Conservation (phyloP, 768 basidiomycete genomes). For the Psilocybe cyanescens region DNA sequence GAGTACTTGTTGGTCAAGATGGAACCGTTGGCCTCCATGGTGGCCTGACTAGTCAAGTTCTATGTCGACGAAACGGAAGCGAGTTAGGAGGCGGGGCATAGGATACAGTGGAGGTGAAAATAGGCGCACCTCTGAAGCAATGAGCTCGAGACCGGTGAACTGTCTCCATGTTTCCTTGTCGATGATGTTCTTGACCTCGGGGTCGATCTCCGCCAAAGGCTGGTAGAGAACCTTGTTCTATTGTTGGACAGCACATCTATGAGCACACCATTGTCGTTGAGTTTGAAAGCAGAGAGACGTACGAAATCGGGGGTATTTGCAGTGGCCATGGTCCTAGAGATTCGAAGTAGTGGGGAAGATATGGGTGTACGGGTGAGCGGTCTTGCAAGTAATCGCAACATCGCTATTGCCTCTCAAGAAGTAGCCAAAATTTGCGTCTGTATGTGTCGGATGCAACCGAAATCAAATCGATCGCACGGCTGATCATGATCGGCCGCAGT, state of each 20-base stretch:
- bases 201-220: conserved; percentile 89
- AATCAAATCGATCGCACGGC: conserved; percentile 10
- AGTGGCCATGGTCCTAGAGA: conserved; percentile 61
- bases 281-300: conserved; percentile 25
- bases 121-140: conserved; percentile 88
- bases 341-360: conserved; percentile 26
- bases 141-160: conserved; percentile 96
- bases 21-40: conserved; percentile 98
- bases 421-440: background rate
- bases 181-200: conserved; percentile 95
- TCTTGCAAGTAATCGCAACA: conserved; percentile 43
- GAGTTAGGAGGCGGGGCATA: background rate
- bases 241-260: background rate
- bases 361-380: conserved; percentile 38
- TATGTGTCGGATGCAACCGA: conserved; percentile 32
- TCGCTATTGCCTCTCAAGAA: conserved; percentile 23
- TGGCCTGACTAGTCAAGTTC: conserved; percentile 96
- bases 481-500: background rate
- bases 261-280: too few relatives aligned
- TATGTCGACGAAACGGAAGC: conserved; percentile 28
- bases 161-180: conserved; percentile 99
- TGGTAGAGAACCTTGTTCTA: conserved; percentile 94
- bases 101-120: background rate
- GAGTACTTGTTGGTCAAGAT: conserved; percentile 99
- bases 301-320: conserved; percentile 65